A percentile compares a stretch with the other conserved stretches of the same genome.
phyloP scores from a whole-genome alignment of 2,329 filamentous ascomycete genomes.

The Bertia moriformis region DNA sequence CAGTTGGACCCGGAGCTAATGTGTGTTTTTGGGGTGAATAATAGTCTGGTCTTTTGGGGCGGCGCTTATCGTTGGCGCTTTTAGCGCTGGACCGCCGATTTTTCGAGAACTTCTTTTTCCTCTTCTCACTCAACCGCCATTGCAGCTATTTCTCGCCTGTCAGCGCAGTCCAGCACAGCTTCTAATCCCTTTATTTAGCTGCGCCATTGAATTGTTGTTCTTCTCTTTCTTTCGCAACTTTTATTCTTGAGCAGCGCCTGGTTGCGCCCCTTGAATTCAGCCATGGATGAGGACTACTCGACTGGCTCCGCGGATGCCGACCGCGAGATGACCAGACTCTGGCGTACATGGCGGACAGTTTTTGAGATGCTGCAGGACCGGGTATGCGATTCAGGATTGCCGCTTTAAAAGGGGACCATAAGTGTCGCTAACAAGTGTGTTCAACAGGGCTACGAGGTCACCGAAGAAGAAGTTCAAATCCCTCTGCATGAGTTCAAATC shows the following conservation, averaged over 20 bases:
- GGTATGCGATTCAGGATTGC: conserved; percentile 34
- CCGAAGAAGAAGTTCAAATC: conserved; percentile 78
- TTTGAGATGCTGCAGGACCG: conserved; percentile 90
- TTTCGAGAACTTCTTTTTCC: conserved; percentile 10
- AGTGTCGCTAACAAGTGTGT: conserved; percentile 7
- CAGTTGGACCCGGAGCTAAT: no score
- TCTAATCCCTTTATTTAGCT: no score
- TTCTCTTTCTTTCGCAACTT: neutral
- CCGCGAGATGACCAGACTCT: conserved; percentile 40
- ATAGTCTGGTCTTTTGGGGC: conserved; percentile 5
- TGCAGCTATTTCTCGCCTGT: no score
- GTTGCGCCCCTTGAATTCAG: conserved; percentile 2
- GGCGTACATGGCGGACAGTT: conserved; percentile 84
- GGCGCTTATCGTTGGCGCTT: conserved; percentile 11
- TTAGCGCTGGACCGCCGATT: conserved; percentile 12
- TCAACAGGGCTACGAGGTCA: conserved; percentile 74
- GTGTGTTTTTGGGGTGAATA: no score
- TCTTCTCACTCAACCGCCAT: conserved; percentile 6
- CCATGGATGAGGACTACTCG: conserved; percentile 20
- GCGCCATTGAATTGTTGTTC: no score
- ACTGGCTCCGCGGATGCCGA: conserved; percentile 14
- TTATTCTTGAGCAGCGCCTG: neutral
- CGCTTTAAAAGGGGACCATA: no score
- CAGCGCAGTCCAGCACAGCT: no score
- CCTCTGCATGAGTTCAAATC: conserved; percentile 66